Evolutionary conservation across 2,329 filamentous ascomycete genomes (phyloP).

Genomic region (Hypoxylon sp.): DNA sequence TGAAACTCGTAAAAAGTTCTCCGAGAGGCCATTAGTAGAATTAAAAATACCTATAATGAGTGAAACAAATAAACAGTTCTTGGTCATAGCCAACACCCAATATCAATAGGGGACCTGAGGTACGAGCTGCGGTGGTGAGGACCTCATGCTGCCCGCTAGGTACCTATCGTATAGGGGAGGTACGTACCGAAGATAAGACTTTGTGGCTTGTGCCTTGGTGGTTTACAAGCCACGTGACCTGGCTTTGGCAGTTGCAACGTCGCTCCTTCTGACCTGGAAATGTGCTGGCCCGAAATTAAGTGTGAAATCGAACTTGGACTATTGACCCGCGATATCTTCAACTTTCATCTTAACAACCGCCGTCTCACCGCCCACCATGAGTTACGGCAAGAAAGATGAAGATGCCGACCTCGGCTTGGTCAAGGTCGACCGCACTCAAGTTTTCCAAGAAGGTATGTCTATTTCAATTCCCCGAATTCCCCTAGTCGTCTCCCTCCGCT

Average conservation of each 20-base stretch:
- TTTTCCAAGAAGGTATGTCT: slow-evolving; percentile 94
- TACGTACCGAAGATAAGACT: not conserved
- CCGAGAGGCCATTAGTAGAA: slow-evolving; percentile 57
- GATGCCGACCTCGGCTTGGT: slow-evolving; percentile 93
- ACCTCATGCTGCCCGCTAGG: no score
- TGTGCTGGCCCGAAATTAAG: slow-evolving; percentile 48
- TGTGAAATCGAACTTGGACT: slow-evolving; percentile 41
- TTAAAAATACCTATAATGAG: not conserved
- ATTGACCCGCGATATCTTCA: slow-evolving; percentile 48
- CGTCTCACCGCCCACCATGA: slow-evolving; percentile 74
- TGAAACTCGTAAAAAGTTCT: slow-evolving; percentile 68
- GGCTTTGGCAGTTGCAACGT: slow-evolving; percentile 48
- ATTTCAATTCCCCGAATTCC: slow-evolving; percentile 40
- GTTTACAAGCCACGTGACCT: slow-evolving; percentile 23
- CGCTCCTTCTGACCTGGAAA: slow-evolving; percentile 47
- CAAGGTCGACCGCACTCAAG: slow-evolving; percentile 96
- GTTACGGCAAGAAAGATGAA: slow-evolving; percentile 99
- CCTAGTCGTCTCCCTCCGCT: slow-evolving; percentile 44
- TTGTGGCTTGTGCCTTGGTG: slow-evolving; percentile 10
- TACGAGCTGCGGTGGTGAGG: no score
- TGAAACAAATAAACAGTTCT: no score
- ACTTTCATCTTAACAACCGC: slow-evolving; percentile 46
- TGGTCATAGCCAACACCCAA: not conserved
- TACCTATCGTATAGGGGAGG: not conserved
- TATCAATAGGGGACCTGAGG: not conserved